Evolutionary conservation across 1,139 yeast species (phyloP), one percentile per base, ranked within the genome.

Genomic region (Candida sp.): DNA sequence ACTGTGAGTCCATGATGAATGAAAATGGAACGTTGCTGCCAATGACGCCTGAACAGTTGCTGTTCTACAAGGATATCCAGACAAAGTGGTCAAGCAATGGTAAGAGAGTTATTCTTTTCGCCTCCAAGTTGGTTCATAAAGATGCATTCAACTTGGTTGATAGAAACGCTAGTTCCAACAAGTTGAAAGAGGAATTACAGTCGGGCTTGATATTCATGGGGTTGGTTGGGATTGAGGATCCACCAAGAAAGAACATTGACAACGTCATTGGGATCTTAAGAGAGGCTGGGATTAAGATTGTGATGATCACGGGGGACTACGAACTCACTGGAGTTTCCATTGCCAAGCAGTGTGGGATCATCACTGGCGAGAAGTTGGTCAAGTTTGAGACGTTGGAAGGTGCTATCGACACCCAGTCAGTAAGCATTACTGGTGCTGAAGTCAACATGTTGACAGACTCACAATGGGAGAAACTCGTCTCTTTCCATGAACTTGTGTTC

Each of bases 261-360:
- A 66, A 66, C 7, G 79, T 77, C 12, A 69, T 79, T 44, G 52
- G 59, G 3, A 68, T 64, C 3, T 68, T 78, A 46, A 69, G 78
- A 51, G 63, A 62, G n/a, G 85, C 85, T 25, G 84, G 85, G 23
- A 72, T 80, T 44, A 77, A 77, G 47, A 66, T 78, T 26, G 71
- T 76, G 23, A 81, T 81, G 85, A 79, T 80, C 35, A 81, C 85
- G 30, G 85, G 85, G 49, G 86, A 81, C 60, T 79, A 73, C 57
- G 80, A 76, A 54, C 63, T 77, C 33, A 81, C 85, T n/a, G 86
- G 83, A 4, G 68, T 73, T 43, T 75, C 83, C 3, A 81, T 81
- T 61, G 84, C 83, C 9, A 67, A 69, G 44, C 73, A 74, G 54
- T 71, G 77, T 60, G 80, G 80, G n/a, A 76, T 79, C 44, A 56